Base-by-base conservation (phyloP, 1,284 basidiomycete species). In the Malassezia sympodialis region DNA sequence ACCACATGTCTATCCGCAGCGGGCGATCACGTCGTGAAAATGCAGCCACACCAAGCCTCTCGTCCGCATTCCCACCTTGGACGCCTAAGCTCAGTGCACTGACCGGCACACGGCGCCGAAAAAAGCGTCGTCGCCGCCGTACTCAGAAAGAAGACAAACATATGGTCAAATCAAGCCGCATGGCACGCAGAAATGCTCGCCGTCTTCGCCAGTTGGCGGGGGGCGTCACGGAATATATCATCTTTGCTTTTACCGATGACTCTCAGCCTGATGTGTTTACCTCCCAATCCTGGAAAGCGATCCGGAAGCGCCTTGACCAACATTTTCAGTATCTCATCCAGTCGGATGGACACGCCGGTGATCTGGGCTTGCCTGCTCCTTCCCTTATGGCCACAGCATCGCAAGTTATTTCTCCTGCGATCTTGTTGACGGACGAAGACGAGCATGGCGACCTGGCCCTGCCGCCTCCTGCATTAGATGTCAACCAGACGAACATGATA, bases 181-280 rank as follows among this genome's bases (percentile, higher is more conserved):
- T 58, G 35, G 72, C 70, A 15, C 63, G 72, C 24, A 58, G 61
- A 11, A 73, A 72, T 50, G 72, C 72, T 12, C 56, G 64, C 28
- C 58, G 61, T 10, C 60, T 69, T 11, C 60, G 61, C 28, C 66
- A 69, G 45, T 46, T 66, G 34, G 68, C 72, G 1, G 72, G 72
- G 10, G 72, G 72, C 21, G 52, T 72, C 17, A 74, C 72, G 4
- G 63, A 71, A 48, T 74, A 68, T 28, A 68, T 65, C 21, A 58
- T 74, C 17, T 73, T 68, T 53, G 67, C 68, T 2, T 66, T 70
- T 2, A 62, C 66, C 43, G 53, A 57, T 62, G 8, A 50, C 52
- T 17, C 58, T 55, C 24, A 59, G 49, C 40, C 63, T 50, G 19
- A 57, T 60, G 58, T 51, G 46, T 17, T 67, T 56, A 10, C 55